Conservation (phyloP, 768 basidiomycete species). For the Holtermannia corniformis region DNA sequence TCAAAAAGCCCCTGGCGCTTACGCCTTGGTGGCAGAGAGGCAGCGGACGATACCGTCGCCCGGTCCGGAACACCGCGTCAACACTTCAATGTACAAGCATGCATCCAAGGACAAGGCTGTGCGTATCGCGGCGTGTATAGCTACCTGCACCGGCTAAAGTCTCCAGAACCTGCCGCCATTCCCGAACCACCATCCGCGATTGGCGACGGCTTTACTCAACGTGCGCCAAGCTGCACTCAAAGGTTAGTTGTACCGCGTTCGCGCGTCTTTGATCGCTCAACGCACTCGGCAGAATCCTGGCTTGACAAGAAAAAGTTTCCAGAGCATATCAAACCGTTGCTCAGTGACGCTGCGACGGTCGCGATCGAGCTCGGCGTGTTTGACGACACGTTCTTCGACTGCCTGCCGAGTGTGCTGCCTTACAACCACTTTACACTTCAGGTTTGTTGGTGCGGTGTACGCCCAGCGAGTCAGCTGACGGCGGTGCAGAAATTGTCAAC, state of each 20-base stretch:
- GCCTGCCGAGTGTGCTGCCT: conserved; percentile 77
- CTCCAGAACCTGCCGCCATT: conserved; percentile 26
- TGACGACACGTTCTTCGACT: conserved; percentile 81
- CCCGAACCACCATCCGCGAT: conserved; percentile 14
- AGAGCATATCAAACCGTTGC: conserved; percentile 59
- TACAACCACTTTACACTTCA: conserved; percentile 75
- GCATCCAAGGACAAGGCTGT: background rate
- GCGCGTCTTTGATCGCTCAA: background rate
- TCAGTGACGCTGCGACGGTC: conserved; percentile 61
- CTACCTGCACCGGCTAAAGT: background rate
- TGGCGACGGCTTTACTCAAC: conserved; percentile 8
- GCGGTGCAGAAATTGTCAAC: conserved; percentile 77
- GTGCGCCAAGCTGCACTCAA: conserved; percentile 12
- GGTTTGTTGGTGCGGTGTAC: conserved; percentile 55
- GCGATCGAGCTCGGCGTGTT: conserved; percentile 81
- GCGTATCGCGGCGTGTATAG: background rate
- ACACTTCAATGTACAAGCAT: background rate
- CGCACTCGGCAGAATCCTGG: conserved; percentile 54
- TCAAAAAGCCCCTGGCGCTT: background rate
- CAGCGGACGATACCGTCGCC: background rate
- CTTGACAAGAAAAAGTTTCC: conserved; percentile 84
- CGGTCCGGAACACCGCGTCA: background rate
- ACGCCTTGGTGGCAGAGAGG: no score
- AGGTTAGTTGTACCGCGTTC: conserved; percentile 11
- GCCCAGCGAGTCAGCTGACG: background rate